Conservation (phyloP, 2,329 filamentous ascomycete genomes). For the Ceratocystis harringtonii region DNA sequence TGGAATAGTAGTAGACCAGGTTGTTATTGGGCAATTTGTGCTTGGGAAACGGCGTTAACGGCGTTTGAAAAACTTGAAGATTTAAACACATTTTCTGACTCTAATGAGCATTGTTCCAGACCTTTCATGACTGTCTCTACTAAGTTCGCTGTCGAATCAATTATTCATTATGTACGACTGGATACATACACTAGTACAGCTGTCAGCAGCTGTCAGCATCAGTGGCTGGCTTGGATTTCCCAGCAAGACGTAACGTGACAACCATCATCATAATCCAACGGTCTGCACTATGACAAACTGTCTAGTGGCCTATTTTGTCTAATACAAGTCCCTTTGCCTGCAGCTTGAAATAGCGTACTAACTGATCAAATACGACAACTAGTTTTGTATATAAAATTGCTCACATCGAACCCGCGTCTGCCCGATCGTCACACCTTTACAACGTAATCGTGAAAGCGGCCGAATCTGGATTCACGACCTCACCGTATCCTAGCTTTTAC, state of each 20-base stretch:
- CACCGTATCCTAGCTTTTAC: background rate
- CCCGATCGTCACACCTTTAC: background rate
- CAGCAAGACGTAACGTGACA: background rate
- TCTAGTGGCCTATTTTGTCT: background rate
- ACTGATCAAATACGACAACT: background rate
- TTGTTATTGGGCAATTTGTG: background rate
- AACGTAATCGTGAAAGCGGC: too few species aligned
- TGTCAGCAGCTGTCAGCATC: background rate
- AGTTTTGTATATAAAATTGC: background rate
- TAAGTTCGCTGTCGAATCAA: too few species aligned
- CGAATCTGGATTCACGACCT: background rate
- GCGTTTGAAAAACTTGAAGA: constrained; percentile 8
- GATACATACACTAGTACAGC: background rate
- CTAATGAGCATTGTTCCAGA: background rate
- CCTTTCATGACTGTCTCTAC: background rate
- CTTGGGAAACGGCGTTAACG: constrained; percentile 14
- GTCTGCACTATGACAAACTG: background rate
- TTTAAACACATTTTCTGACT: constrained; percentile 5
- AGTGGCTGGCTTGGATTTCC: background rate
- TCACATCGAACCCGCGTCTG: background rate
- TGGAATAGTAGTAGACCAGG: background rate
- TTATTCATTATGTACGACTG: background rate
- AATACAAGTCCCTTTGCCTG: background rate
- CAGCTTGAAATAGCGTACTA: background rate
- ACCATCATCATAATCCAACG: background rate